phyloP scores from a whole-genome alignment of 345 rosid species.

The Moricandia arvensis region DNA sequence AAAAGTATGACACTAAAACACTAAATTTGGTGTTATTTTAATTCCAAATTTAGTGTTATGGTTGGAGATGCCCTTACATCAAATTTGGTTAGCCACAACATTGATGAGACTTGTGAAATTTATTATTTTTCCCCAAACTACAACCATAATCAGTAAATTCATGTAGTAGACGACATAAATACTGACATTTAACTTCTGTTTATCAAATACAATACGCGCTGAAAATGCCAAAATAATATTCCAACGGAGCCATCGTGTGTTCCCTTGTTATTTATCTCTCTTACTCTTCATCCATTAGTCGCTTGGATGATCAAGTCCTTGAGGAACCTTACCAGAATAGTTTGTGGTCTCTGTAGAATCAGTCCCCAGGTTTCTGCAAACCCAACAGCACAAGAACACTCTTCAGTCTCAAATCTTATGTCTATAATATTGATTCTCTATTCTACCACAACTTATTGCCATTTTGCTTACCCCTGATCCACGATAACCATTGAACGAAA shows the following conservation, averaged over 20 bases:
- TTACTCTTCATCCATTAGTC: slow-evolving; percentile 12
- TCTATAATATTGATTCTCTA: neutral
- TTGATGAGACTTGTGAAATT: neutral
- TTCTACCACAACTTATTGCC: neutral
- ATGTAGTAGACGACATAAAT: neutral
- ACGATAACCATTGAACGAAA: slow-evolving; percentile 64
- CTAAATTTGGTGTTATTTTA: no score
- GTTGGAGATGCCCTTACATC: no score
- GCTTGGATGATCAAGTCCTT: slow-evolving; percentile 32
- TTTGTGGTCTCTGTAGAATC: slow-evolving; percentile 22
- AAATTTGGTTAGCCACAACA: neutral
- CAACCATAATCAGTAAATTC: neutral
- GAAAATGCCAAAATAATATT: neutral
- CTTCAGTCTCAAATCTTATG: neutral
- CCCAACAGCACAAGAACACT: neutral
- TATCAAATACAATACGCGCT: neutral
- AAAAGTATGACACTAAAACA: no score
- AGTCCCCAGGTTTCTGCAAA: slow-evolving; percentile 28
- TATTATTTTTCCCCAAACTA: neutral
- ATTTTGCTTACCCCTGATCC: slow-evolving; percentile 53
- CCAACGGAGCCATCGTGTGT: slow-evolving; percentile 16
- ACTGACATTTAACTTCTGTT: neutral
- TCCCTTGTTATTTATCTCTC: neutral
- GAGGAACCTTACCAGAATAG: slow-evolving; percentile 31
- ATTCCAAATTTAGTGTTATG: no score